Evolutionary conservation across 169 alveolate genomes (phyloP).

Genomic region (Plasmodium ovale): DNA sequence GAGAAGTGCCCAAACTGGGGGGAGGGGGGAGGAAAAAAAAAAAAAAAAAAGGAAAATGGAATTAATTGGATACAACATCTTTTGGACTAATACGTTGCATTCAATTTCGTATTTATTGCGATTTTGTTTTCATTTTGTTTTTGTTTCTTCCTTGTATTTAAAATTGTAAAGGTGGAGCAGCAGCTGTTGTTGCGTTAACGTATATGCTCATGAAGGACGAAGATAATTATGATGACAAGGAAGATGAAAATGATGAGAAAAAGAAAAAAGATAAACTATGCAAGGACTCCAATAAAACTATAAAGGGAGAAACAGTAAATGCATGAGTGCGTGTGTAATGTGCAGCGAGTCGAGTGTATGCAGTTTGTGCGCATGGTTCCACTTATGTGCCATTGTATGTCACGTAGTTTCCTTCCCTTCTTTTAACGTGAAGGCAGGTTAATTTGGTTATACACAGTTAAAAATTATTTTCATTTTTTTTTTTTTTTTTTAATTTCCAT

Average conservation of each 20-base stretch:
- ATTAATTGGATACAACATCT: neutral
- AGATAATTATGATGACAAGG: constrained; percentile 60
- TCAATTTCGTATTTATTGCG: neutral
- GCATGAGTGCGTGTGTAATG: neutral
- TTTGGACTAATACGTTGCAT: neutral
- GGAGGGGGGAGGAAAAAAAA: neutral
- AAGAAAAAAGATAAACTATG: constrained; percentile 33
- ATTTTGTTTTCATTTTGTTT: neutral
- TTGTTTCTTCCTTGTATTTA: neutral
- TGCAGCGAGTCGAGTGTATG: neutral
- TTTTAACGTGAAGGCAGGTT: too few species aligned
- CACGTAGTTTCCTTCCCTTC: neutral
- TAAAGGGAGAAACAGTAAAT: constrained; percentile 73
- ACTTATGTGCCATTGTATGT: neutral
- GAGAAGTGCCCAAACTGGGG: neutral
- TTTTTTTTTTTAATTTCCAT: too few species aligned
- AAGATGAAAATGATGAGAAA: constrained; percentile 52
- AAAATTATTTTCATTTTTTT: too few species aligned
- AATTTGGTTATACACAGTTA: too few species aligned
- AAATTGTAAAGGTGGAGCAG: constrained; percentile 78
- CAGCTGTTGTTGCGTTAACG: constrained; percentile 81
- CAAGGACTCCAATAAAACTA: constrained; percentile 25
- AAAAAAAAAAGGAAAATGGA: neutral
- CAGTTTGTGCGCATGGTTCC: neutral
- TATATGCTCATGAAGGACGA: constrained; percentile 80